Percentiles rank a stretch among this genome's conserved stretches.
Conservation (phyloP, 1,139 yeast genomes). For the Blastobotrys elegans region DNA sequence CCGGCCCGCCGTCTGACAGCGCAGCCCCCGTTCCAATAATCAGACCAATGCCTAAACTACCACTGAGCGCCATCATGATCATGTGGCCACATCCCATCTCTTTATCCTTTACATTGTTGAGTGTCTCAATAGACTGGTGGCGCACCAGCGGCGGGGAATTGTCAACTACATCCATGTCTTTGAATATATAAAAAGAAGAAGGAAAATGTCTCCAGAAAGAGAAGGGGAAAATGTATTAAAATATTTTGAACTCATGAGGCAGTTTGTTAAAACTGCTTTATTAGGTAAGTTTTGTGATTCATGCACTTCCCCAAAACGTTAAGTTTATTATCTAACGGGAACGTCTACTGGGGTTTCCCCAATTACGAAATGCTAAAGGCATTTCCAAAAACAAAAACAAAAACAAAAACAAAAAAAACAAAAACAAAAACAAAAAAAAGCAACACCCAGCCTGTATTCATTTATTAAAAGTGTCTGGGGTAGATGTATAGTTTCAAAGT, state of each 20-base stretch:
- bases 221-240: background rate
- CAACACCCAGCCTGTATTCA: too few relatives aligned
- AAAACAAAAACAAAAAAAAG: too few relatives aligned
- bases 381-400: too few relatives aligned
- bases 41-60: constrained; percentile 61
- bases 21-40: constrained; percentile 70
- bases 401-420: too few relatives aligned
- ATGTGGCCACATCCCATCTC: constrained; percentile 57
- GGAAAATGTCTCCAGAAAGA: background rate
- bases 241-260: background rate
- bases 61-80: constrained; percentile 65
- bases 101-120: background rate
- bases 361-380: too few relatives aligned
- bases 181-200: background rate
- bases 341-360: too few relatives aligned
- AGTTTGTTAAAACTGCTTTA: too few relatives aligned
- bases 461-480: too few relatives aligned
- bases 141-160: background rate
- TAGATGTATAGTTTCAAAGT: too few relatives aligned
- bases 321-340: too few relatives aligned
- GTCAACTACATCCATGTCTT: background rate
- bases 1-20: constrained; percentile 65
- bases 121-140: background rate
- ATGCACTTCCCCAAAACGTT: too few relatives aligned
- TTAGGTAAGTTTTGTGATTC: too few relatives aligned